phyloP scores from a whole-genome alignment of 176 grass and related monocot species.

The Oryza longistaminata region DNA sequence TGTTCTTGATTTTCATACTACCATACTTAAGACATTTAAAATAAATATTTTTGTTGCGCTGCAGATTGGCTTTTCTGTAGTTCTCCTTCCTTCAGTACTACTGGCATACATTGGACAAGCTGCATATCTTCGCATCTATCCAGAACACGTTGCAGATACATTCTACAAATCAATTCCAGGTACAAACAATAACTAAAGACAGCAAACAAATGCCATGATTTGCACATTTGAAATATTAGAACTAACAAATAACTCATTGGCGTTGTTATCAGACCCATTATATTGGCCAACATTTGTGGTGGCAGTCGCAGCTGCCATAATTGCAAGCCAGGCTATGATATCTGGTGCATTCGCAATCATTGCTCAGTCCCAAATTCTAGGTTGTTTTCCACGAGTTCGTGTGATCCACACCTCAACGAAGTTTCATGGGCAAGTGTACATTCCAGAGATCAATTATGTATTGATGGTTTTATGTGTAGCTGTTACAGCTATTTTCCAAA shows the following conservation, averaged over 20 bases:
- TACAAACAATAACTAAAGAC: constrained; percentile 21
- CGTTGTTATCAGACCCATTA: constrained; percentile 43
- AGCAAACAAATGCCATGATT: constrained; percentile 21
- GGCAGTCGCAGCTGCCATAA: constrained; percentile 57
- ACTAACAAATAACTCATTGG: neutral
- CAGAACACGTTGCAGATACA: constrained; percentile 50
- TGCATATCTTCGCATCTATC: constrained; percentile 53
- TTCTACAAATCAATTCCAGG: constrained; percentile 87
- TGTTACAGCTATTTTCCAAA: constrained; percentile 63
- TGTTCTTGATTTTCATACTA: constrained; percentile 10
- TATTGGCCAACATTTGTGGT: constrained; percentile 72
- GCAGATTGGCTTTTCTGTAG: constrained; percentile 67
- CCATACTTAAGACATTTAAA: neutral
- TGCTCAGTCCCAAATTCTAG: constrained; percentile 59
- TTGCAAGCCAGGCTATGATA: constrained; percentile 81
- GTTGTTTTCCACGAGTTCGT: constrained; percentile 68
- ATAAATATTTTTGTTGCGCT: constrained; percentile 18
- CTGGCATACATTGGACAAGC: constrained; percentile 72
- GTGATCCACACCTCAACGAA: constrained; percentile 67
- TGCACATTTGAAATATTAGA: neutral
- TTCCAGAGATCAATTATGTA: constrained; percentile 67
- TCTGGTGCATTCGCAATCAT: constrained; percentile 75
- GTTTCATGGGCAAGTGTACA: constrained; percentile 71
- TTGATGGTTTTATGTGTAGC: constrained; percentile 66
- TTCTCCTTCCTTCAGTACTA: constrained; percentile 60